Conservation (phyloP, 202 grass and related monocot species). For the Setaria italica region DNA sequence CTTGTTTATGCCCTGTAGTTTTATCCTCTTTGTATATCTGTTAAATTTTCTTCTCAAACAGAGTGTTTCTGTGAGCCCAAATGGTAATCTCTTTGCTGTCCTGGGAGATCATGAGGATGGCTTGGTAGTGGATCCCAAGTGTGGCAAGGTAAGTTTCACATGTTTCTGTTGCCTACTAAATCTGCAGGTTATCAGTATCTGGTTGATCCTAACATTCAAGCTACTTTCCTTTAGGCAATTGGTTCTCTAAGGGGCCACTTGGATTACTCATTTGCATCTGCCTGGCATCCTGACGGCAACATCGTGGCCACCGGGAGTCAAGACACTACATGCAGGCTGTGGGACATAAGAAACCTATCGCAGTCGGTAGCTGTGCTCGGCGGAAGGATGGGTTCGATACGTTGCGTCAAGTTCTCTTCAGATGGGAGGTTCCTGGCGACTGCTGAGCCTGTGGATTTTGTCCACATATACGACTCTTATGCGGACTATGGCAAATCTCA, state of each 20-base stretch:
- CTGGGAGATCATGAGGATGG: conserved; percentile 65
- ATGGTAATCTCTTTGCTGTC: conserved; percentile 61
- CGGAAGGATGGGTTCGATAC: conserved; percentile 64
- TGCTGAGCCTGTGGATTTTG: conserved; percentile 67
- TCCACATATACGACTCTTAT: conserved; percentile 61
- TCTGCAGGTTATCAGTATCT: background rate
- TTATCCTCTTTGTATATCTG: background rate
- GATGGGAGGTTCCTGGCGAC: conserved; percentile 65
- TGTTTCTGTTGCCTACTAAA: background rate
- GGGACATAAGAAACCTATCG: conserved; percentile 71
- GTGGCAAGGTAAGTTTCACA: conserved; percentile 51
- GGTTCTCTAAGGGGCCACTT: conserved; percentile 59
- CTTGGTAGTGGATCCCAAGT: conserved; percentile 58
- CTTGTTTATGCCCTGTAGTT: conserved; percentile 9
- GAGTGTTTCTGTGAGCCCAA: conserved; percentile 70
- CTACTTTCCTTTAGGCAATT: conserved; percentile 54
- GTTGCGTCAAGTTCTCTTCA: conserved; percentile 67
- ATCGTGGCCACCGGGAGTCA: conserved; percentile 73
- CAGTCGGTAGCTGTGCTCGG: conserved; percentile 54
- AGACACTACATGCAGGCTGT: conserved; percentile 72
- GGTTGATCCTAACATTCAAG: conserved; percentile 11
- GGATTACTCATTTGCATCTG: conserved; percentile 73
- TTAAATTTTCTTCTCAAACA: conserved; percentile 40
- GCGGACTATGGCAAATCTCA: conserved; percentile 54
- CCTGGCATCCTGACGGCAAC: conserved; percentile 68